Conservation (phyloP, 225 moss, liverwort and hornwort species). For the Thuidium tamariscinum region DNA sequence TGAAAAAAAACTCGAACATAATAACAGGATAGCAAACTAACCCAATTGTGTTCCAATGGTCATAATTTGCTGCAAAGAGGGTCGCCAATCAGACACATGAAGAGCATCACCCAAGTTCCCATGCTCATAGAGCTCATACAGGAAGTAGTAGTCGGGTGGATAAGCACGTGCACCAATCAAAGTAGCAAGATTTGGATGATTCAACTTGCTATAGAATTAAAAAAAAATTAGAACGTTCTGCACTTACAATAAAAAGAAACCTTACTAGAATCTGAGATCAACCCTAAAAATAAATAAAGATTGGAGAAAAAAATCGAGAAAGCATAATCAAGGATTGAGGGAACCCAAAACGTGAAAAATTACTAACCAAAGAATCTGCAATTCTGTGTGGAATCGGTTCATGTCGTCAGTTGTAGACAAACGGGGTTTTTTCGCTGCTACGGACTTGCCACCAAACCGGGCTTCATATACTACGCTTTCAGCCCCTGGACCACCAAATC, state of each 20-base stretch:
- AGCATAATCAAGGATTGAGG: neutral
- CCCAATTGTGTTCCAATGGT: conserved; percentile 46
- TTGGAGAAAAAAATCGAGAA: neutral
- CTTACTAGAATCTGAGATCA: neutral
- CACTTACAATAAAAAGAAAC: neutral
- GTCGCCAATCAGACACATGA: conserved; percentile 55
- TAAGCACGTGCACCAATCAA: conserved; percentile 52
- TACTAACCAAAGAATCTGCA: conserved; percentile 44
- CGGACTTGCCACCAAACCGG: conserved; percentile 23
- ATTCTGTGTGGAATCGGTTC: conserved; percentile 47
- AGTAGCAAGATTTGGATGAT: conserved; percentile 45
- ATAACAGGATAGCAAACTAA: conserved; percentile 6
- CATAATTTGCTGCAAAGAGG: conserved; percentile 36
- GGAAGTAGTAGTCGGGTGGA: conserved; percentile 45
- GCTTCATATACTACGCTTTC: conserved; percentile 61
- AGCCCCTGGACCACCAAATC: conserved; percentile 28
- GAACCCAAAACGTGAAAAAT: neutral
- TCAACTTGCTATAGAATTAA: conserved; percentile 23
- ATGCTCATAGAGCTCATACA: conserved; percentile 42
- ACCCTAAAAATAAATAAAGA: neutral
- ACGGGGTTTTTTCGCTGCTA: conserved; percentile 54
- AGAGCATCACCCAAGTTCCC: conserved; percentile 59
- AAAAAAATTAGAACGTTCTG: neutral
- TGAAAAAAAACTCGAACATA: neutral
- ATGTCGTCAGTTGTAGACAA: conserved; percentile 42